These are phyloP conservation scores for Teratosphaeria gauchensis DNA, from an alignment of 2,329 filamentous ascomycete species.

Conservation along the genomic window DNA sequence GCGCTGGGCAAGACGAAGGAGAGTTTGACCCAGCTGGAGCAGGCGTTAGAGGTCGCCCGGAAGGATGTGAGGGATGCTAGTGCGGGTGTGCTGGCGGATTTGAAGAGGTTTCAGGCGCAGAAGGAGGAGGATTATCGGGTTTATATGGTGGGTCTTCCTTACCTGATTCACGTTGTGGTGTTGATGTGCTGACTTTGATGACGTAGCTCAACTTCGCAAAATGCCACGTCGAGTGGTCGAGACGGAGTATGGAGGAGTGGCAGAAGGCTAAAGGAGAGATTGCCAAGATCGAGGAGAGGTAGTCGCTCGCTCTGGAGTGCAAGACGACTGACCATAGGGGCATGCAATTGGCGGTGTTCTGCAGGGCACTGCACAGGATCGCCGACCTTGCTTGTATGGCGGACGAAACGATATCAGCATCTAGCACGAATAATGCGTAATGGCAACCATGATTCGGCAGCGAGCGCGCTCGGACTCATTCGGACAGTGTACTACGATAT, in stretches of 20 bases:
- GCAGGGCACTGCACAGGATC: too few relatives aligned
- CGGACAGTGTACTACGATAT: too few relatives aligned
- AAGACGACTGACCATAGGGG: too few relatives aligned
- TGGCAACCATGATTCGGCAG: too few relatives aligned
- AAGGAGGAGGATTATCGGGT: conserved; percentile 89
- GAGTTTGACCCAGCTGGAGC: conserved; percentile 74
- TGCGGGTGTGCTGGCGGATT: conserved; percentile 73
- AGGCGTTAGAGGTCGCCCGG: conserved; percentile 78
- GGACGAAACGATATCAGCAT: too few relatives aligned
- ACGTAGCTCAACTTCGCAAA: conserved; percentile 77
- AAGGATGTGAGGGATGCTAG: conserved; percentile 92
- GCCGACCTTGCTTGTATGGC: too few relatives aligned
- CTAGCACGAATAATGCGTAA: too few relatives aligned
- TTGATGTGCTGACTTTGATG: neutral
- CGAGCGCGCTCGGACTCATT: too few relatives aligned
- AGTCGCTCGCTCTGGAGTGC: neutral
- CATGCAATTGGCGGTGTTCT: too few relatives aligned
- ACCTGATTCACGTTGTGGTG: neutral
- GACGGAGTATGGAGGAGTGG: conserved; percentile 84
- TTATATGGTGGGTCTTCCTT: conserved; percentile 83
- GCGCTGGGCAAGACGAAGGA: conserved; percentile 94
- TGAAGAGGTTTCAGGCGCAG: conserved; percentile 86
- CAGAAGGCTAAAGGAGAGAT: conserved; percentile 82
- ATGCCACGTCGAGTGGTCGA: conserved; percentile 89
- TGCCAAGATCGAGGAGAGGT: conserved; percentile 61